phyloP scores from a whole-genome alignment of 2,329 filamentous ascomycete species.

The Aspergillus aculeatus region DNA sequence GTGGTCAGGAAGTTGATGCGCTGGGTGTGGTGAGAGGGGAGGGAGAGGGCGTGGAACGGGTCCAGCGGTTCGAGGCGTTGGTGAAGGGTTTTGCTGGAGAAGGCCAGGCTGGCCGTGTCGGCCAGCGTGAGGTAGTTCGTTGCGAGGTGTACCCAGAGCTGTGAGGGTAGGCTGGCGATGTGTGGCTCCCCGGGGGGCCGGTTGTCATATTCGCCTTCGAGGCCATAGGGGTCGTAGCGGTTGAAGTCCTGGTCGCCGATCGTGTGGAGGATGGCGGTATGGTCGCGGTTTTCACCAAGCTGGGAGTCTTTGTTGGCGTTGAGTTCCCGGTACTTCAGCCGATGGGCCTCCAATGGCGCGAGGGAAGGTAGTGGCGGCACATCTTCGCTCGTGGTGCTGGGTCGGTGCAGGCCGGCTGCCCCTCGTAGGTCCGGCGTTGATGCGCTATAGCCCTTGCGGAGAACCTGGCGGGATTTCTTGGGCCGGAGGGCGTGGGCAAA shows the following conservation, averaged over 20 bases:
- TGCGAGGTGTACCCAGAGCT: slow-evolving; percentile 48
- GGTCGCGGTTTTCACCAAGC: slow-evolving; percentile 38
- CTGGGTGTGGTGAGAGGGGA: slow-evolving; percentile 46
- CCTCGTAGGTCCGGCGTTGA: slow-evolving; percentile 31
- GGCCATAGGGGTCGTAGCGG: slow-evolving; percentile 14
- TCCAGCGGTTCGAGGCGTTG: slow-evolving; percentile 39
- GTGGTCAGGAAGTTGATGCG: slow-evolving; percentile 52
- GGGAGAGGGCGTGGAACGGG: slow-evolving; percentile 41
- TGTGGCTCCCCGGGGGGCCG: slow-evolving; percentile 40
- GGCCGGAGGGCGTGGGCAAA: slow-evolving; percentile 31
- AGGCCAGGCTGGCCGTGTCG: slow-evolving; percentile 51
- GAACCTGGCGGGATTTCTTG: slow-evolving; percentile 39
- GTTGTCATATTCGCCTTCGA: slow-evolving; percentile 19
- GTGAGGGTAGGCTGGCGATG: slow-evolving; percentile 46
- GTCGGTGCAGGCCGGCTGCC: slow-evolving; percentile 13
- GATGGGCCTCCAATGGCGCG: slow-evolving; percentile 36
- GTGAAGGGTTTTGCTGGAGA: slow-evolving; percentile 50
- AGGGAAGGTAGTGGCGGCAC: slow-evolving; percentile 32
- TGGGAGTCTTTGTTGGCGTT: slow-evolving; percentile 34
- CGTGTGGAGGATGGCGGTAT: slow-evolving; percentile 37
- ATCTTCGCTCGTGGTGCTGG: slow-evolving; percentile 23
- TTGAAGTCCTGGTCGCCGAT: slow-evolving; percentile 36
- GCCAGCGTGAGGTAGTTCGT: slow-evolving; percentile 42
- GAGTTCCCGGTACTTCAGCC: slow-evolving; percentile 31
- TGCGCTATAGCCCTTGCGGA: slow-evolving; percentile 31